These are phyloP conservation scores for Pascua sp. DNA, from an alignment of 1,284 basidiomycete genomes.

Conservation along the genomic window DNA sequence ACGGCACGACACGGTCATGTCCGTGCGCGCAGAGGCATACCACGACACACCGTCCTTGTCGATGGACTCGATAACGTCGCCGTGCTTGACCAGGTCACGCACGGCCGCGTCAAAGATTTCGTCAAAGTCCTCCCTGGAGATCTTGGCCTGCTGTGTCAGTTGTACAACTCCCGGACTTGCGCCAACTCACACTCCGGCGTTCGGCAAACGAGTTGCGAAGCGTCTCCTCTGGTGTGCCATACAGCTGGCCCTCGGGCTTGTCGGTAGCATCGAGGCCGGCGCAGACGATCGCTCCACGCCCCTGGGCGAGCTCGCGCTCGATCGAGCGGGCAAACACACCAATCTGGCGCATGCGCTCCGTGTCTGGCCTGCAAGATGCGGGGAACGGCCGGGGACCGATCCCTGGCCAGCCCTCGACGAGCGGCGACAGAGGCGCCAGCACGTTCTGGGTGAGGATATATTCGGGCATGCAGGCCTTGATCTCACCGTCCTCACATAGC, in stretches of 20 bases:
- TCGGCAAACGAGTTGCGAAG: slow-evolving; percentile 38
- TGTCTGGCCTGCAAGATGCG: slow-evolving; percentile 77
- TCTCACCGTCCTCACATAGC: slow-evolving; percentile 60
- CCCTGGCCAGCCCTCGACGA: slow-evolving; percentile 69
- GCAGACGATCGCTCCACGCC: slow-evolving; percentile 69
- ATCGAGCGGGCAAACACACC: slow-evolving; percentile 71
- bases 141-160: slow-evolving; percentile 27
- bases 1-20: slow-evolving; percentile 68
- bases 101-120: slow-evolving; percentile 62
- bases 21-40: slow-evolving; percentile 69
- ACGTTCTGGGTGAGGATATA: slow-evolving; percentile 57
- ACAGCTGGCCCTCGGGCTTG: slow-evolving; percentile 70
- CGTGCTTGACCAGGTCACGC: slow-evolving; percentile 73
- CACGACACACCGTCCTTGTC: slow-evolving; percentile 71
- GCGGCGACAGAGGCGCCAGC: slow-evolving; percentile 31
- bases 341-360: slow-evolving; percentile 70
- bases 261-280: slow-evolving; percentile 55
- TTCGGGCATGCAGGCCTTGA: slow-evolving; percentile 67
- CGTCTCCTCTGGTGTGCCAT: slow-evolving; percentile 63
- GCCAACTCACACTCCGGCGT: slow-evolving; percentile 32
- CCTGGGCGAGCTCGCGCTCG: slow-evolving; percentile 63
- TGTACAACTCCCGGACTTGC: neutral
- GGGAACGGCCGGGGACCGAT: slow-evolving; percentile 74
- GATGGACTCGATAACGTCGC: slow-evolving; percentile 69
- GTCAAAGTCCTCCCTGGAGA: slow-evolving; percentile 37